Evolutionary conservation across 306 rosid genomes (phyloP).

Genomic region (Sicyos edulis): DNA sequence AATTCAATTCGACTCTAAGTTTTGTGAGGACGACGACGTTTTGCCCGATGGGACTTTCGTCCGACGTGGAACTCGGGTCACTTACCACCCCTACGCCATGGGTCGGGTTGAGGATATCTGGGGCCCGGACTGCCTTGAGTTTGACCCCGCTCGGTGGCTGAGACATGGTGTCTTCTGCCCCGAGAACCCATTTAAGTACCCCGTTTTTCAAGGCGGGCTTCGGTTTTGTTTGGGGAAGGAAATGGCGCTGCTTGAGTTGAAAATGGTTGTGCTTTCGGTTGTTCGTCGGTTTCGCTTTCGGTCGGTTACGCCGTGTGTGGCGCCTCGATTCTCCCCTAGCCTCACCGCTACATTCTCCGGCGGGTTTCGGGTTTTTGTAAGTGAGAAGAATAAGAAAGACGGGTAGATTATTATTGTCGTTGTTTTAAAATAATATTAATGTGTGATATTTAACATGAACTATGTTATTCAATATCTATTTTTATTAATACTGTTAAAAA

Average conservation of each 20-base stretch:
- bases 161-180: conserved; percentile 35
- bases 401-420: neutral
- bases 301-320: conserved; percentile 15
- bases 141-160: conserved; percentile 71
- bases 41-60: conserved; percentile 62
- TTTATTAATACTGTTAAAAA: too few relatives aligned
- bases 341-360: conserved; percentile 63
- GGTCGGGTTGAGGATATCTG: conserved; percentile 59
- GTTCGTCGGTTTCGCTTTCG: conserved; percentile 40
- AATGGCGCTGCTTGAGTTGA: conserved; percentile 68
- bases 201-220: conserved; percentile 69
- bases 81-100: conserved; percentile 84
- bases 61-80: conserved; percentile 73
- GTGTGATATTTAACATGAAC: too few relatives aligned
- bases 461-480: too few relatives aligned
- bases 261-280: conserved; percentile 43
- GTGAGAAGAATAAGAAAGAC: conserved; percentile 9
- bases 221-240: conserved; percentile 84
- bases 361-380: conserved; percentile 52
- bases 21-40: conserved; percentile 53
- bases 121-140: conserved; percentile 62
- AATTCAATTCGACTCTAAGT: conserved; percentile 71
- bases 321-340: conserved; percentile 69
- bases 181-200: conserved; percentile 46
- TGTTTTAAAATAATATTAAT: too few relatives aligned